phyloP scores from a whole-genome alignment of 2,329 filamentous ascomycete genomes.

The Chrysoporthe puriensis region DNA sequence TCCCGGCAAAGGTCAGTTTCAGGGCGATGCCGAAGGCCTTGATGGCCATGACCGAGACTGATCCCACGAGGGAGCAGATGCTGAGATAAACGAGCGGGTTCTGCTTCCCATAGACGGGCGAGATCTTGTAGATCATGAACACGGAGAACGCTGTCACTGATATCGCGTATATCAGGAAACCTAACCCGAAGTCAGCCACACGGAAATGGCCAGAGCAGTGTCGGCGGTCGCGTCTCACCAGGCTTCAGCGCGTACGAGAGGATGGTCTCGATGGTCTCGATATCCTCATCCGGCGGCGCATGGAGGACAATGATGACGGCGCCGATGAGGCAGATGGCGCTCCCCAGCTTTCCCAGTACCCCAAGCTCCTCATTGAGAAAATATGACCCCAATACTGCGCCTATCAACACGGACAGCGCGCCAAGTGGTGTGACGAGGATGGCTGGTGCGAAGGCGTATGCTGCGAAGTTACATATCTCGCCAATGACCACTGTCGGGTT shows the following conservation, averaged over 20 bases:
- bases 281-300: slow-evolving; percentile 90
- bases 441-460: slow-evolving; percentile 97
- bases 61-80: slow-evolving; percentile 96
- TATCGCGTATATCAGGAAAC: slow-evolving; percentile 85
- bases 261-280: slow-evolving; percentile 90
- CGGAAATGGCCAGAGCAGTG: neutral
- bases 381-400: slow-evolving; percentile 91
- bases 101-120: slow-evolving; percentile 87
- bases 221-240: slow-evolving; percentile 60
- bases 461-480: slow-evolving; percentile 96
- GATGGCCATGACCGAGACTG: slow-evolving; percentile 97
- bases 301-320: slow-evolving; percentile 98
- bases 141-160: slow-evolving; percentile 81
- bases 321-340: slow-evolving; percentile 93
- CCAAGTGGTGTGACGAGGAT: slow-evolving; percentile 96
- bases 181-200: slow-evolving; percentile 49
- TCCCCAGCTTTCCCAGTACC: slow-evolving; percentile 89
- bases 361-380: slow-evolving; percentile 90
- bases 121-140: slow-evolving; percentile 95
- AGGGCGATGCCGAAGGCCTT: slow-evolving; percentile 98
- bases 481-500: slow-evolving; percentile 75
- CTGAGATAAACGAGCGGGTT: slow-evolving; percentile 96
- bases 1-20: slow-evolving; percentile 88
- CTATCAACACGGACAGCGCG: slow-evolving; percentile 91
- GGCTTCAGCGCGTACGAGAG: slow-evolving; percentile 87